Percentiles rank a stretch among this genome's conserved stretches.
Evolutionary conservation across 2,329 filamentous ascomycete species (phyloP).

Genomic region (Sarocladium brachiariae): DNA sequence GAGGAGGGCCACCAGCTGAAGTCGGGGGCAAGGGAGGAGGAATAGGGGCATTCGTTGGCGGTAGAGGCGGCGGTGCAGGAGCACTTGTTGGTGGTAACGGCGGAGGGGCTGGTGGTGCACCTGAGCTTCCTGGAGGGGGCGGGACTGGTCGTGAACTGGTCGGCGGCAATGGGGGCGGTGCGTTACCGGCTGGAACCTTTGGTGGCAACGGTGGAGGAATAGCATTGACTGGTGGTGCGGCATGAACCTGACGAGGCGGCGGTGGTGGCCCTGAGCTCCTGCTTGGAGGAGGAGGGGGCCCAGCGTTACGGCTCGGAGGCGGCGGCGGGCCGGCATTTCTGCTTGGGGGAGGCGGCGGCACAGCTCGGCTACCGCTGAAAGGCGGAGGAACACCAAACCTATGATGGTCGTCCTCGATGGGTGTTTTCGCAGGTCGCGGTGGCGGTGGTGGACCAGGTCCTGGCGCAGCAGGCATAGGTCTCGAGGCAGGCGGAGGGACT

Average conservation of each 20-base stretch:
- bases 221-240: constrained; percentile 22
- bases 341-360: constrained; percentile 60
- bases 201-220: constrained; percentile 39
- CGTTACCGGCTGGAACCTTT: constrained; percentile 35
- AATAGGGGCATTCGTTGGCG: constrained; percentile 19
- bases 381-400: constrained; percentile 75
- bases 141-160: constrained; percentile 45
- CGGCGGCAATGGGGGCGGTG: constrained; percentile 42
- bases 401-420: constrained; percentile 55
- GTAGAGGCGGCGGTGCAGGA: constrained; percentile 42
- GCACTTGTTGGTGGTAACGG: constrained; percentile 23
- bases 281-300: constrained; percentile 68
- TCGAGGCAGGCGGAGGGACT: constrained; percentile 20
- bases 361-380: constrained; percentile 58
- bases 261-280: constrained; percentile 67
- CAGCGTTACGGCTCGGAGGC: constrained; percentile 62
- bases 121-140: constrained; percentile 38
- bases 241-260: constrained; percentile 43
- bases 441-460: constrained; percentile 28
- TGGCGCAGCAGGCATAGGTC: constrained; percentile 15
- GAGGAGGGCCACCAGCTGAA: constrained; percentile 34
- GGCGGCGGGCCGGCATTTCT: constrained; percentile 62
- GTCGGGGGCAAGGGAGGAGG: constrained; percentile 8
- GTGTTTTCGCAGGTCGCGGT: constrained; percentile 56
- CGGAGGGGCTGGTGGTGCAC: constrained; percentile 24